Conservation (phyloP, 1,284 basidiomycete species). For the Apiotrichum montevideense region DNA sequence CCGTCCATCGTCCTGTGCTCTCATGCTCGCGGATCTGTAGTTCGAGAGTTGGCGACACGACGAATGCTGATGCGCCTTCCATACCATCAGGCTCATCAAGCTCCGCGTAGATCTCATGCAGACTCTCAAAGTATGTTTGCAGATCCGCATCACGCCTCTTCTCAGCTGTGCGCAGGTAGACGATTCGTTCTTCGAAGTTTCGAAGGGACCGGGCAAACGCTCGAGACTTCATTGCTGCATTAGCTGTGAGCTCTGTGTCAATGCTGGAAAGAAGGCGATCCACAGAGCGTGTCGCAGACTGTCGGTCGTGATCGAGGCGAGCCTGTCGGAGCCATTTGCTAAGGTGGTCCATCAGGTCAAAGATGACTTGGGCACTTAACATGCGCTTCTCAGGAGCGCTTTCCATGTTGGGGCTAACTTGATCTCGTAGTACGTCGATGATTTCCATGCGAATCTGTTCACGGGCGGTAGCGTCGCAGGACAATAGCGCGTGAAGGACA, state of each 20-base stretch:
- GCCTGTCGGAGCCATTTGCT: slow-evolving; percentile 73
- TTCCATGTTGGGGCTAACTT: slow-evolving; percentile 59
- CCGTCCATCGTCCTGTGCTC: slow-evolving; percentile 94
- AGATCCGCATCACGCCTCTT: slow-evolving; percentile 52
- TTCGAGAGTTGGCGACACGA: slow-evolving; percentile 84
- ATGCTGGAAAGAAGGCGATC: slow-evolving; percentile 77
- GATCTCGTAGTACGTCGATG: slow-evolving; percentile 75
- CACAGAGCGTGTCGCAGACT: slow-evolving; percentile 55
- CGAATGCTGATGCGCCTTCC: slow-evolving; percentile 90
- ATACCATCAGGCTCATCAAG: slow-evolving; percentile 98
- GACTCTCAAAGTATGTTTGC: slow-evolving; percentile 75
- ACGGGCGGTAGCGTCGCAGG: slow-evolving; percentile 60
- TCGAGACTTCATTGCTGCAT: slow-evolving; percentile 88
- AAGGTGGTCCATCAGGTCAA: slow-evolving; percentile 90
- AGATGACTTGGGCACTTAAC: slow-evolving; percentile 87
- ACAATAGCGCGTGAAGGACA: slow-evolving; percentile 77
- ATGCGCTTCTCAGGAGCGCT: slow-evolving; percentile 69
- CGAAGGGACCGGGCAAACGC: slow-evolving; percentile 90
- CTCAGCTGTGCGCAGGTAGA: slow-evolving; percentile 50
- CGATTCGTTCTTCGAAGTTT: slow-evolving; percentile 82
- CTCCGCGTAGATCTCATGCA: slow-evolving; percentile 94
- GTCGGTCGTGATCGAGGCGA: slow-evolving; percentile 49
- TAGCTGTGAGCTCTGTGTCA: slow-evolving; percentile 81
- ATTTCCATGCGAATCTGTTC: slow-evolving; percentile 71
- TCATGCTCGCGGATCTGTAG: slow-evolving; percentile 98